A percentile compares a stretch with the other conserved stretches of the same genome.
Evolutionary conservation across 2,329 filamentous ascomycete species (phyloP).

Genomic region (Fusarium sulawesiense): DNA sequence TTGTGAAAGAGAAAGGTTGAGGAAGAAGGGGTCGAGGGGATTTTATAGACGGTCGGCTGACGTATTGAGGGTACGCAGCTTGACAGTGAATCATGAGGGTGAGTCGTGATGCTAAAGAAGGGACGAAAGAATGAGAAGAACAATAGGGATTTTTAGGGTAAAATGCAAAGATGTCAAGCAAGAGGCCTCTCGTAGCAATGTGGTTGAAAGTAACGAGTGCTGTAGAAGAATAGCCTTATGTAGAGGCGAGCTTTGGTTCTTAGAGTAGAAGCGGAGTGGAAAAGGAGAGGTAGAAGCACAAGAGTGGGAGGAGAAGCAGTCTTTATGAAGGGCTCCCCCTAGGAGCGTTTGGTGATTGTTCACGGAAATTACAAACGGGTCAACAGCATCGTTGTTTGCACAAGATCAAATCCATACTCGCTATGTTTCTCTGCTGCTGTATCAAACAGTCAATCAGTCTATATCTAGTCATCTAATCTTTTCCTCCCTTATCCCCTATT

Average conservation of each 20-base stretch:
- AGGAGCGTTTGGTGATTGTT: slow-evolving; percentile 20
- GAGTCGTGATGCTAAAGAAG: neutral
- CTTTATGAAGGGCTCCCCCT: slow-evolving; percentile 14
- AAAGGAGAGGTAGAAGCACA: slow-evolving; percentile 2
- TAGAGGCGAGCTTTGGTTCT: neutral
- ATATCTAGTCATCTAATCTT: slow-evolving; percentile 17
- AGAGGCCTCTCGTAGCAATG: neutral
- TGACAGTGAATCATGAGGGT: slow-evolving; percentile 5
- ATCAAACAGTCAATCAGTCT: slow-evolving; percentile 13
- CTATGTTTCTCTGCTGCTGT: slow-evolving; percentile 1
- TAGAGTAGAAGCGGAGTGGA: slow-evolving; percentile 4
- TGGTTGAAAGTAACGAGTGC: neutral
- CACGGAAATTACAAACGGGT: slow-evolving; percentile 23
- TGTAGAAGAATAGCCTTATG: neutral
- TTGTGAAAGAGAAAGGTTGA: neutral
- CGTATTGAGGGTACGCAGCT: neutral
- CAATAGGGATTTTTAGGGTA: neutral
- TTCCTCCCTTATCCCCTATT: neutral
- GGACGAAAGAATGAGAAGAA: slow-evolving; percentile 10
- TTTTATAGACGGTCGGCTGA: neutral
- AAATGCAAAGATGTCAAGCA: neutral
- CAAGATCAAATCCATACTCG: slow-evolving; percentile 6
- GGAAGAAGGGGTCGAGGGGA: neutral
- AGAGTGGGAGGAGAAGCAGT: slow-evolving; percentile 3
- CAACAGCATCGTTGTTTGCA: slow-evolving; percentile 21